Base-by-base conservation (phyloP, 176 grass and related monocot species). In the Musa schizocarpa region DNA sequence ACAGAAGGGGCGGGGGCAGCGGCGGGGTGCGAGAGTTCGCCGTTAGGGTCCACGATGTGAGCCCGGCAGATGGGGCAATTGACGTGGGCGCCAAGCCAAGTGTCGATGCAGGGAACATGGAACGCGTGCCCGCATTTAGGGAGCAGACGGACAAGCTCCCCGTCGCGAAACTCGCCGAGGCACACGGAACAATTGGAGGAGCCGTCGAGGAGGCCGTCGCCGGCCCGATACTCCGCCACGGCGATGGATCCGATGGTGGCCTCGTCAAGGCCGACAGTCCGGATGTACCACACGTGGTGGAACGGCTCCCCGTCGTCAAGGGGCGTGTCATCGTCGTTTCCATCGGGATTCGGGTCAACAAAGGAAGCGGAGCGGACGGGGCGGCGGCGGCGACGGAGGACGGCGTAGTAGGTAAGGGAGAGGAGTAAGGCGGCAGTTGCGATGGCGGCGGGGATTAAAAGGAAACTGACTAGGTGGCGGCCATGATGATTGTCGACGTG, bases 201-300 rank as follows among this genome's bases (percentile, higher is more conserved):
- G 1, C 84, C 65, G 54, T 75, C 23, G 12, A 57, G 72, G 23
- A 74, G 72, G 5, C 53, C 72, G 5, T 74, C 72, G 19, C 74
- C 86, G 23, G 17, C 54, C 52, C 77, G 80, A 77, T 93, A 89
- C 80, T 93, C 90, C 19, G 76, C 80, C 13, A 88, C 70, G 70
- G 84, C 50, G 74, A 93, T 93, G 82, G 87, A 89, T 63, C 74
- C 74, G 82, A 93, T 93, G 50, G 81, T 87, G 69, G 82, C 81
- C 82, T 91, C 86, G 71, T 99, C 90, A n/a, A 99, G 78, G 24
- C 95, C 95, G 1, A 86, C 81, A 1, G 95, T 99, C 54, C 86
- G 73, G 68, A 99, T 99, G 80, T 91, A 89, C 95, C 95, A 99
- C 69, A 83, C 86, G 16, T 89, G 90, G 84, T 99, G 95, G 52